Evolutionary conservation across 495 filamentous ascomycete genomes (phyloP), one percentile per base, ranked within the genome.

Genomic region (Aspergillus incahuasiensis): DNA sequence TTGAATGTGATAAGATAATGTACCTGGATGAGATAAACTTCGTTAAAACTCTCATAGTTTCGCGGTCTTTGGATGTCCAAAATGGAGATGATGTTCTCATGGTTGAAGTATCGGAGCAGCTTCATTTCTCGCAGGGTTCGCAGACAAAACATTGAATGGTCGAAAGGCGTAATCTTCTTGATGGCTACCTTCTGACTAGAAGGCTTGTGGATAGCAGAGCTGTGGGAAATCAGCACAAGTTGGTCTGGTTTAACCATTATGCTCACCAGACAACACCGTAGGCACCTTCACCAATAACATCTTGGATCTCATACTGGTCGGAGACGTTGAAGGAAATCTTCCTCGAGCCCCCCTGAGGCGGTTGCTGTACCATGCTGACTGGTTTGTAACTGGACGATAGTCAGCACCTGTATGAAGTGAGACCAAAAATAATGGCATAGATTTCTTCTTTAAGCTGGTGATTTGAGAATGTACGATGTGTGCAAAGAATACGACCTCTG

Each of bases 241-340:
- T n/a, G 15, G 38, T 4, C 5, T 40, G 38, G 8, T 40, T 40
- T 6, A 22, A 48, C 53, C 38, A 42, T 24, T 39, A 12, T 12
- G 18, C 88, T 75, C 82, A 97, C 92, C 94, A 97, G 54, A 99
- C 95, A 61, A 99, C 95, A 66, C 95, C 95, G 66, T 99, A 99
- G 58, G 95, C 95, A 62, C 95, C 95, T 72, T 99, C 95, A 52
- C 95, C 95, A 45, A 99, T 95, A 38, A 99, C 95, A 83, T 99
- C 95, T 68, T 96, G 91, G 58, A 99, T 97, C 63, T 97, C 95
- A 70, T 99, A 99, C 73, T 99, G 95, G 67, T 99, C 95, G 61
- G 91, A 96, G 41, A 99, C 95, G 65, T 99, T 99, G 84, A 99
- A 99, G 42, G 91, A 96, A 69, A 99, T 99, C 84, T 97, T 99